Base-by-base conservation (phyloP, 805 yeast species). In the Ogataea trehalophila region DNA sequence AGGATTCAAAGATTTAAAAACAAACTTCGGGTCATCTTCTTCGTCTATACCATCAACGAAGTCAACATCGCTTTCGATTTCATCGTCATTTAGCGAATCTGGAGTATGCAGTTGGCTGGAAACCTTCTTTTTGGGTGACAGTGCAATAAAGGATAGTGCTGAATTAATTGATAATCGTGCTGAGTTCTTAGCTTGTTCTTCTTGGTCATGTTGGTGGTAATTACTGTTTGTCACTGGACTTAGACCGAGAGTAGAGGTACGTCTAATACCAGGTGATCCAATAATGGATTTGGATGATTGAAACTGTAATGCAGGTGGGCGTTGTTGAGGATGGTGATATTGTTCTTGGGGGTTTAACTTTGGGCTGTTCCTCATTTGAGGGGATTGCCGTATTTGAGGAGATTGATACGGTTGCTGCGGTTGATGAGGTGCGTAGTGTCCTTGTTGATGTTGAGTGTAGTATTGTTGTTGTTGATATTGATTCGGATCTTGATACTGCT, bases 111-210 rank as follows among this genome's bases (percentile, higher is more conserved):
- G 22, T 37, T 50, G 49, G 5, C 16, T 18, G 7, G 33, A 42
- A 35, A 38, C 20, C 39, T 52, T 34, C 37, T 46, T 52, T 34
- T 47, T 43, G 5, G 60, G 56, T n/a, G 58, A 52, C 9, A 50
- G 47, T 7, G 54, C 51, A 5, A 58, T 41, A 38, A 53, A 59
- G 4, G 60, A 56, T 5, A 63, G 46, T 1, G 63, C 57, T 2
- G 63, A 56, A 37, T 49, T 57, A 5, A 63, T 49, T 1, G 68
- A 61, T 5, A 56, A 11, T 33, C 65, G 49, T 13, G 59, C 59
- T 14, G 55, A 26, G 9, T 26, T 26, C 31, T 26, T 26, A 13
- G 31, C 31, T 26, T 26, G 11, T 6, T 26, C 31, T 9, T 26
- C 31, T 9, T 26, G 31, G 31, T 26, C 9, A 8, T 9, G 31